Base-by-base conservation (phyloP, 257 asterid genomes). In the Echium plantagineum region DNA sequence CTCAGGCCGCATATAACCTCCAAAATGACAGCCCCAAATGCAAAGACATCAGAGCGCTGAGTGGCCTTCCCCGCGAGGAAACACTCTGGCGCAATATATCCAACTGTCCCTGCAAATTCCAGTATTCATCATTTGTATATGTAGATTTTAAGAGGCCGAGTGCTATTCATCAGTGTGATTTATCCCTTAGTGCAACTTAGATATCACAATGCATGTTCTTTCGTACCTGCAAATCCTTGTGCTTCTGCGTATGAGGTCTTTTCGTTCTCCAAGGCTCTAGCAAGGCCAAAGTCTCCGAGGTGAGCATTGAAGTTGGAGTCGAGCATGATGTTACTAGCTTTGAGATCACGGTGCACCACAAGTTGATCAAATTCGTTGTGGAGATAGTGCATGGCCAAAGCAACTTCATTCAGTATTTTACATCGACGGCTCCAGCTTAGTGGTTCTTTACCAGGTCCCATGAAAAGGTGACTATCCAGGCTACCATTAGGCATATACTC, bases 241-340 rank as follows among this genome's bases (percentile, higher is more conserved):
- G 26, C 26, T 24, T 24, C 26, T 3, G 26, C 26, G 26, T 24
- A 24, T 24, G 3, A 24, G 26, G 26, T 24, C 3, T 24, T 24
- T 24, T 24, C 26, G 26, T 24, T 70, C 31, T 80, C 79, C 4
- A 77, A 62, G 22, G 69, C 78, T 56, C 77, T 55, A 32, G 83
- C 83, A 1, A 77, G 71, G 48, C 85, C 83, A 7, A 80, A 80
- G 32, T 80, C 85, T 0, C 82, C 85, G 0, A 74, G 70, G 15
- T 74, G 76, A 17, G 83, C 72, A 21, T 77, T 77, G 76, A 76
- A 80, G 60, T 67, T 53, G 7, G 73, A 59, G 60, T 80, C 80
- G 0, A 80, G 74, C 82, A 79, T 76, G 6, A 76, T 73, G 74
- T 76, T 79, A 67, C 71, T 80, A 19, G 78, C 75, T 60, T 76